Evolutionary conservation across 306 rosid genomes (phyloP).

Genomic region (Medicago arabica): DNA sequence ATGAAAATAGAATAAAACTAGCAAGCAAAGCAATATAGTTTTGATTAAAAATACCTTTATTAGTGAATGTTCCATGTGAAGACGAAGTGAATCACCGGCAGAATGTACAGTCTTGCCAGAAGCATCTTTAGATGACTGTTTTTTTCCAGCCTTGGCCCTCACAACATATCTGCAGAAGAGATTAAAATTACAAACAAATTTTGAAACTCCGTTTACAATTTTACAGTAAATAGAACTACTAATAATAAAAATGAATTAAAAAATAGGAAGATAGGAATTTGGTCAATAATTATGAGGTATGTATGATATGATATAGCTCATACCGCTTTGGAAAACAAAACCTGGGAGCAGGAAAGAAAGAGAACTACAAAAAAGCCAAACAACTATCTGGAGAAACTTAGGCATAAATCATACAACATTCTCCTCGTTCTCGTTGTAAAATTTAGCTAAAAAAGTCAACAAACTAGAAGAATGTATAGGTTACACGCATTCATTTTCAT

Average conservation of each 20-base stretch:
- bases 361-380: slow-evolving; percentile 9
- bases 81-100: slow-evolving; percentile 94
- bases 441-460: slow-evolving; percentile 1
- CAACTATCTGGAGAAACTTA: slow-evolving; percentile 7
- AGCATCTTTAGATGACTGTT: slow-evolving; percentile 93
- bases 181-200: slow-evolving; percentile 24
- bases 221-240: slow-evolving; percentile 10
- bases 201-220: slow-evolving; percentile 38
- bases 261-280: neutral
- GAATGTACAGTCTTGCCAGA: slow-evolving; percentile 80
- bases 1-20: slow-evolving; percentile 7
- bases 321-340: neutral
- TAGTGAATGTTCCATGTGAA: slow-evolving; percentile 81
- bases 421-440: slow-evolving; percentile 20
- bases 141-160: slow-evolving; percentile 94
- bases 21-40: slow-evolving; percentile 23
- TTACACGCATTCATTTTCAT: slow-evolving; percentile 42
- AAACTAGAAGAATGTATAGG: slow-evolving; percentile 2
- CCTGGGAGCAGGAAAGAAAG: neutral
- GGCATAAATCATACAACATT: slow-evolving; percentile 12
- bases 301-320: neutral
- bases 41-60: slow-evolving; percentile 64
- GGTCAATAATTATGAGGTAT: slow-evolving; percentile 13
- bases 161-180: slow-evolving; percentile 75
- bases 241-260: slow-evolving; percentile 16